A percentile compares a stretch with the other conserved stretches of the same genome.
Conservation (phyloP, 2,329 filamentous ascomycete genomes). For the Xylariales sp. region DNA sequence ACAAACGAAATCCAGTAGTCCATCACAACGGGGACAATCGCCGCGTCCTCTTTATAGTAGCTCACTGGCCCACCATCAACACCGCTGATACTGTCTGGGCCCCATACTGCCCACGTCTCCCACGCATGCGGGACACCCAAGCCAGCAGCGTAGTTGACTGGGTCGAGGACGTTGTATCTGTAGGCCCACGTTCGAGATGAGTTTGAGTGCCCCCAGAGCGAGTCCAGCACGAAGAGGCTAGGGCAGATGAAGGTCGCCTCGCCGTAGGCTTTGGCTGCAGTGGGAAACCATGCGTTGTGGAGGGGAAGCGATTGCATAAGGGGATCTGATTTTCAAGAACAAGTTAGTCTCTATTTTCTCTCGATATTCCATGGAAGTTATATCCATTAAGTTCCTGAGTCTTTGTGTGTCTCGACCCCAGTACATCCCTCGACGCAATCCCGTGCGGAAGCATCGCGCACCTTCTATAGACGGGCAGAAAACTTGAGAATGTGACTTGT, state of each 20-base stretch:
- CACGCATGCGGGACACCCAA: constrained; percentile 45
- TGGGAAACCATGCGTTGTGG: constrained; percentile 37
- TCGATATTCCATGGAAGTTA: too few relatives aligned
- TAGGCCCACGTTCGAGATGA: constrained; percentile 37
- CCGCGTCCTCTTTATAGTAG: constrained; percentile 40
- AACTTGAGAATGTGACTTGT: too few relatives aligned
- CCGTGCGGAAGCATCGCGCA: too few relatives aligned
- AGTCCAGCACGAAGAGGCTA: constrained; percentile 27
- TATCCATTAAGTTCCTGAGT: too few relatives aligned
- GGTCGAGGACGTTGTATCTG: constrained; percentile 44
- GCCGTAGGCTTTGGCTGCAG: constrained; percentile 28
- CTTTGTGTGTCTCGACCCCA: too few relatives aligned
- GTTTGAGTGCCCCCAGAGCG: constrained; percentile 4
- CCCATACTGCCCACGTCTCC: constrained; percentile 45
- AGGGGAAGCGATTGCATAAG: constrained; percentile 27
- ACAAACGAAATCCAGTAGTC: constrained; percentile 48
- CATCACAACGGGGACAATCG: constrained; percentile 42
- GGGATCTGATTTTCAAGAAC: too few relatives aligned
- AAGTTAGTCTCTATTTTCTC: too few relatives aligned
- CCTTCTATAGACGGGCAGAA: too few relatives aligned
- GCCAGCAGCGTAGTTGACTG: constrained; percentile 28
- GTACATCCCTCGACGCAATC: too few relatives aligned
- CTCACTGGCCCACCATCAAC: constrained; percentile 25
- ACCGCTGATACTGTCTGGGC: constrained; percentile 31
- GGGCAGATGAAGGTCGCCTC: constrained; percentile 38